Evolutionary conservation across 2,329 filamentous ascomycete species (phyloP), one percentile per base, ranked within the genome.

Genomic region (Stylonectria norvegica): DNA sequence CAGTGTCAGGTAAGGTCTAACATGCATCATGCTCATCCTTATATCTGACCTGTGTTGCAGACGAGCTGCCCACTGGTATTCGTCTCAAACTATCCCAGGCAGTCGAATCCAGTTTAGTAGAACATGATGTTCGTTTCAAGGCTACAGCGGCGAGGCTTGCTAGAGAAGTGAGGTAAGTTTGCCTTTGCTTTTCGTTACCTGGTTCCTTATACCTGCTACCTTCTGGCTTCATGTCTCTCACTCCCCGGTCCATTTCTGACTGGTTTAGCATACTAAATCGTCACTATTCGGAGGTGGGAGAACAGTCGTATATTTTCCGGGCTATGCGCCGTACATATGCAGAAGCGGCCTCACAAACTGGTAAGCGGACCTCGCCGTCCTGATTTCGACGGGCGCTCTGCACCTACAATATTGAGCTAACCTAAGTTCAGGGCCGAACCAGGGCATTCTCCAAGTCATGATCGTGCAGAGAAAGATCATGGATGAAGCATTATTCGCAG

Each of bases 111-210:
- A 7, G 22, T 12, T 7, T 25, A 7, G 12, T 7, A 25, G 22
- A 12, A 7, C 7, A 7, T 7, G 22, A 25, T 12, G 7, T 7
- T 25, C 22, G 12, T 7, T 12, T 25, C 7, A 25, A 25, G 22
- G 7, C 12, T 7, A 12, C 22, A 7, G 12, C 7, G 12, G 22
- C 7, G 12, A 25, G 12, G 22, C 12, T 25, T 25, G 22, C 7
- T 25, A 25, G 22, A 7, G 22, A 25, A 25, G 22, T 25, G 7
- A 25, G 22, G 22, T 25, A 25, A 25, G 12, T 25, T 12, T 12
- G 7, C 22, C 22, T 25, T 25, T 50, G 42, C 38, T 50, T 31
- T 15, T n/a, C n/a, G n/a, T n/a, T n/a, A n/a, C n/a, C n/a, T n/a
- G n/a, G n/a, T n/a, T n/a, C n/a, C n/a, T n/a, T n/a, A n/a, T n/a